Evolutionary conservation across 371 early-diverging fungal genomes (phyloP), one percentile per base, ranked within the genome.

Genomic region (Capillidium heterosporum): DNA sequence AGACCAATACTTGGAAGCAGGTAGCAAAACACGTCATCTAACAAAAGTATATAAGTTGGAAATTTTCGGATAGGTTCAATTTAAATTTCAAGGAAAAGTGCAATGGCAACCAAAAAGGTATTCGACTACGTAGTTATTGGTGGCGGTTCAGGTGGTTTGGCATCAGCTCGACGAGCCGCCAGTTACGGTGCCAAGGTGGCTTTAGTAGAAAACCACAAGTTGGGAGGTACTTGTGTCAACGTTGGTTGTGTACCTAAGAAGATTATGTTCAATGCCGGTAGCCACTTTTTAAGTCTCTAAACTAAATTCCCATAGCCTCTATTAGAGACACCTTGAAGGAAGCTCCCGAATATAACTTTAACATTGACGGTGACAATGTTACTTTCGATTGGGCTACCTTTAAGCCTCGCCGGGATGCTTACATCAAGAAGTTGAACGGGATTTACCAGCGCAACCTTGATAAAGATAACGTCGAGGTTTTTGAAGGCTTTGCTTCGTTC

Each of bases 211-310:
- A 76, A 80, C 64, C 74, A 77, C 21, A 75, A 87, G 21, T 76
- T 89, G 60, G 96, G 94, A 57, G 94, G 94, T 31, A 95, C 96
- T 24, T 95, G 94, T 60, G 95, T 95, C 59, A 95, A 92, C 60
- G 89, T 89, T 32, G 96, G 98, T 26, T 98, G 98, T 64, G 96
- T 98, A 23, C 99, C 99, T 40, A 98, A 98, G 72, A 98, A 98
- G 72, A 83, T 97, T 59, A 91, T 91, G 85, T 97, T 89, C 85
- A 92, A 89, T 70, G 77, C 91, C 43, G 81, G 84, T 74, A 72
- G 58, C 60, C 57, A 28, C 27, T 8, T 32, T 19, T 13, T 17
- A 19, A 27, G 24, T 35, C 8, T 24, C 13, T 48, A 17, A 31
- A 15, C 28, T 32, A 40, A 48, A 19, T 17, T 21, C n/a, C 35